These are phyloP conservation scores for Diaporthe ampelina DNA, from an alignment of 2,329 filamentous ascomycete genomes.

Conservation along the genomic window DNA sequence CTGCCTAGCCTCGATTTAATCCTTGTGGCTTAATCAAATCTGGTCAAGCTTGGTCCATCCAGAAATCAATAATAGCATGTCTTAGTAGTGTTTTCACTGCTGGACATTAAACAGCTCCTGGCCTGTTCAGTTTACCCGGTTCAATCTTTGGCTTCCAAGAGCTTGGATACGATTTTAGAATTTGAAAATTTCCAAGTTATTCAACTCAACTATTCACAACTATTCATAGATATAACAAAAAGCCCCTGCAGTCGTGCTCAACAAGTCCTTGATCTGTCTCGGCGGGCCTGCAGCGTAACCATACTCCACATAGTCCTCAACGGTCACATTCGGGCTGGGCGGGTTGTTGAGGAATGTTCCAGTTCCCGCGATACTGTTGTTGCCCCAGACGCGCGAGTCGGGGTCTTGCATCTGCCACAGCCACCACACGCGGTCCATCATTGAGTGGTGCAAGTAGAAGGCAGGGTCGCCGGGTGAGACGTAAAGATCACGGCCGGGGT, in stretches of 20 bases:
- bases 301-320: constrained; percentile 31
- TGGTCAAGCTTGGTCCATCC: not conserved
- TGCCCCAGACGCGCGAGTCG: constrained; percentile 50
- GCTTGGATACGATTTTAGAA: not conserved
- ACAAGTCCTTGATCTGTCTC: constrained; percentile 33
- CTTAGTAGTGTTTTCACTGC: not conserved
- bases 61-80: not conserved
- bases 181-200: not conserved
- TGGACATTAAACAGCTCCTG: not conserved
- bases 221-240: constrained; percentile 42
- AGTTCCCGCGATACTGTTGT: constrained; percentile 19
- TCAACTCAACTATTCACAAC: not conserved
- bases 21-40: not conserved
- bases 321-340: constrained; percentile 45
- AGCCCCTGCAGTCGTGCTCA: constrained; percentile 37
- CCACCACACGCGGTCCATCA: constrained; percentile 50
- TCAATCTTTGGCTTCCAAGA: not conserved
- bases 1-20: too few relatives aligned
- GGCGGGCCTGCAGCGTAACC: constrained; percentile 10
- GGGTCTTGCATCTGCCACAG: constrained; percentile 54
- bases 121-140: not conserved
- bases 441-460: constrained; percentile 7
- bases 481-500: constrained; percentile 1
- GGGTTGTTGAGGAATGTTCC: constrained; percentile 37
- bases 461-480: constrained; percentile 13